Conservation (phyloP, 1,284 basidiomycete species). For the Fomitopsis betulina region DNA sequence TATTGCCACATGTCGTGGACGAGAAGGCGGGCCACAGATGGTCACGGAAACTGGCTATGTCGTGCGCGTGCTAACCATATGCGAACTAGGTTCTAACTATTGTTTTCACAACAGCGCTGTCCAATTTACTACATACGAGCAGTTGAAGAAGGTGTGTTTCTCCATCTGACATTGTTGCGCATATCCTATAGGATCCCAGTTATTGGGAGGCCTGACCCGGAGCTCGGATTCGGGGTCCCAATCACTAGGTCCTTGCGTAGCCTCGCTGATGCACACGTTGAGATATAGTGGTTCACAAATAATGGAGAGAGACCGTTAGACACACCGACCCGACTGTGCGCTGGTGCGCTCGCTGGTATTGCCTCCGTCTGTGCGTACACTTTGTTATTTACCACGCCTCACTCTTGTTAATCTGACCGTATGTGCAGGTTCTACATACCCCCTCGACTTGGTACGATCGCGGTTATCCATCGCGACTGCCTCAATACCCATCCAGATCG, state of each 20-base stretch:
- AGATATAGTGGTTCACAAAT: constrained; percentile 58
- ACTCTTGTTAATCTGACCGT: background rate
- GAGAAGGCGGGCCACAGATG: too few species aligned
- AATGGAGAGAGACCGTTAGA: constrained; percentile 72
- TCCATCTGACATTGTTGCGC: too few species aligned
- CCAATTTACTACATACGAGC: constrained; percentile 91
- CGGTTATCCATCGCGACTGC: constrained; percentile 90
- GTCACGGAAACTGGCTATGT: too few species aligned
- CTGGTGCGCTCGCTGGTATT: constrained; percentile 88
- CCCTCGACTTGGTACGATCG: constrained; percentile 90
- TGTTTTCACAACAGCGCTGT: constrained; percentile 54
- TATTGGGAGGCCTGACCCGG: too few species aligned
- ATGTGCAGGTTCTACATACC: constrained; percentile 79
- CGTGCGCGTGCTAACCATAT: too few species aligned
- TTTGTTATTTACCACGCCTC: background rate
- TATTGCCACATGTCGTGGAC: too few species aligned
- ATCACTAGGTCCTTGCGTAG: too few species aligned
- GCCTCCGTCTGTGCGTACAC: constrained; percentile 54
- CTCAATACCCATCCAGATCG: constrained; percentile 43
- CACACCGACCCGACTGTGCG: constrained; percentile 75
- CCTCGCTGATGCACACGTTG: constrained; percentile 15
- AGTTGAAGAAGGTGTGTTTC: constrained; percentile 70
- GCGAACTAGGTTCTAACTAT: background rate
- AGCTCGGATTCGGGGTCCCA: too few species aligned
- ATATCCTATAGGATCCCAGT: too few species aligned